Percentiles rank a stretch among this genome's conserved stretches.
Evolutionary conservation across 1,284 basidiomycete genomes (phyloP).

Genomic region (Leccinum pachyderme): DNA sequence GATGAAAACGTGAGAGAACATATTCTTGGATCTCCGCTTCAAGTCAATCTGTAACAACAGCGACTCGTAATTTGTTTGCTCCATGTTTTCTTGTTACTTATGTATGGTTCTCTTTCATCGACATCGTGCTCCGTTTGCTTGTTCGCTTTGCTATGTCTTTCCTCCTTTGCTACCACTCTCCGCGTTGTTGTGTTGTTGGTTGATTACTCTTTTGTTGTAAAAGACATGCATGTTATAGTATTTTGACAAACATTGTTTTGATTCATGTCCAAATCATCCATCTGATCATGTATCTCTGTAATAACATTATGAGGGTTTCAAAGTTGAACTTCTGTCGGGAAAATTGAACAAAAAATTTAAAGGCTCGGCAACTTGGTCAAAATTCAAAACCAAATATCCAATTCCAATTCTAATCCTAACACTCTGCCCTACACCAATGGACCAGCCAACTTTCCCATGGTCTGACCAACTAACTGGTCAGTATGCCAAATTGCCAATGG

Average conservation of each 20-base stretch:
- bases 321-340: too few species aligned
- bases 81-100: background rate
- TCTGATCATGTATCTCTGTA: background rate
- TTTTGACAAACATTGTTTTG: conserved; percentile 2
- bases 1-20: conserved; percentile 20
- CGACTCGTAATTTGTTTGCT: background rate
- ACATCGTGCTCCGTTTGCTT: background rate
- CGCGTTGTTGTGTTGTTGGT: background rate
- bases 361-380: too few species aligned
- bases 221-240: background rate
- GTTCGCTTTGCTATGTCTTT: background rate
- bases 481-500: too few species aligned
- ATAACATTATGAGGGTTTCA: too few species aligned
- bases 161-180: background rate
- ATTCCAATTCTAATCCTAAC: too few species aligned
- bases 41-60: background rate
- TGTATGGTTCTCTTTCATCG: too few species aligned
- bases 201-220: background rate
- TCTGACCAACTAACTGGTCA: too few species aligned
- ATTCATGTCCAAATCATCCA: background rate
- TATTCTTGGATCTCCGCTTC: background rate
- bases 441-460: too few species aligned
- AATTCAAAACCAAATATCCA: too few species aligned
- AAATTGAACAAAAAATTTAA: too few species aligned
- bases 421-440: too few species aligned